Percentiles rank a stretch among this genome's conserved stretches.
Conservation (phyloP, 1,139 yeast genomes). For the Taphrina deformans region DNA sequence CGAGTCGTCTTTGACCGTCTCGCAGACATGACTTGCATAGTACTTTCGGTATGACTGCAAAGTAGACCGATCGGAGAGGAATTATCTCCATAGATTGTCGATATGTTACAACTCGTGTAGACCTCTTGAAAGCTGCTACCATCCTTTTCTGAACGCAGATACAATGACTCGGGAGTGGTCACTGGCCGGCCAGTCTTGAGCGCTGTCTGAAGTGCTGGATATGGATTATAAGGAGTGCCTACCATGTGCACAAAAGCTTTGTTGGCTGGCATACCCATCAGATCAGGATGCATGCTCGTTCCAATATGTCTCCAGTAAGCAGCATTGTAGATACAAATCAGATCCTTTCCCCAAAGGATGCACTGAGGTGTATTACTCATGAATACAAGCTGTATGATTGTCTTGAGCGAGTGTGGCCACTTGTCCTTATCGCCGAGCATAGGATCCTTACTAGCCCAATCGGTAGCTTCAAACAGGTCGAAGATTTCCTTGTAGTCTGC, state of each 20-base stretch:
- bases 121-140: not conserved
- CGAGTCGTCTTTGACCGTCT: not conserved
- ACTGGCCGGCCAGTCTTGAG: not conserved
- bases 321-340: slow-evolving; percentile 7
- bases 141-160: not conserved
- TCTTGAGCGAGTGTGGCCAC: slow-evolving; percentile 7
- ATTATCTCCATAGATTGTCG: slow-evolving; percentile 4
- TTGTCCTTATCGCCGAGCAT: not conserved
- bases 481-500: not conserved
- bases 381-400: not conserved
- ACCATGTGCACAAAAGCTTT: slow-evolving; percentile 2
- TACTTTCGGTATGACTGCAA: not conserved
- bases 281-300: not conserved
- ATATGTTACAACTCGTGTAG: not conserved
- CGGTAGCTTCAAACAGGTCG: not conserved
- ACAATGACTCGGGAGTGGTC: not conserved
- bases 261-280: slow-evolving; percentile 8
- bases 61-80: not conserved
- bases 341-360: not conserved
- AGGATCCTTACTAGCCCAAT: slow-evolving; percentile 10
- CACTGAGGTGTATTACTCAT: not conserved
- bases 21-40: not conserved
- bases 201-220: not conserved
- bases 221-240: not conserved
- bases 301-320: slow-evolving; percentile 1